phyloP scores from a whole-genome alignment of 2,329 filamentous ascomycete genomes.

The Cryphonectria naterciae region DNA sequence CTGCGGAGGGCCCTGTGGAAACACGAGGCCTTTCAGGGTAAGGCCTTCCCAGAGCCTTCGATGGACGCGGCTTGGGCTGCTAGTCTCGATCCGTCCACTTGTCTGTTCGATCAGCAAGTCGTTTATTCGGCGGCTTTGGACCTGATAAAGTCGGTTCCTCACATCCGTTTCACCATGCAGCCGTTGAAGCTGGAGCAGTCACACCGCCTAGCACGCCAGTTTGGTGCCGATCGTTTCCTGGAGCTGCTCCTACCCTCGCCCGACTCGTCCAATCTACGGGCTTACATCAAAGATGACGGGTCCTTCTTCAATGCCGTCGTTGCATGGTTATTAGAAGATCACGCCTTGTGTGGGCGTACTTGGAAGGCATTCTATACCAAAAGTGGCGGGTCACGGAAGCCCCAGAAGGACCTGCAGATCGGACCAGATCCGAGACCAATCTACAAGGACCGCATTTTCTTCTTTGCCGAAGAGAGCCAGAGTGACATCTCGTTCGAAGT shows the following conservation, averaged over 20 bases:
- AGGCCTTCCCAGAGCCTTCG: conserved; percentile 52
- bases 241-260: conserved; percentile 57
- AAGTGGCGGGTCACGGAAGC: conserved; percentile 43
- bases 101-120: conserved; percentile 38
- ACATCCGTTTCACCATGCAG: conserved; percentile 48
- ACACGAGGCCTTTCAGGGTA: conserved; percentile 47
- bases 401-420: conserved; percentile 39
- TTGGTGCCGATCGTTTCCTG: conserved; percentile 62
- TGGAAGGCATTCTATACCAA: conserved; percentile 55
- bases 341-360: conserved; percentile 50
- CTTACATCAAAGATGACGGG: conserved; percentile 39
- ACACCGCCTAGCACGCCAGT: conserved; percentile 57
- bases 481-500: conserved; percentile 42
- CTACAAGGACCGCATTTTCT: conserved; percentile 49
- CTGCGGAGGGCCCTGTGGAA: conserved; percentile 48
- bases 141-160: conserved; percentile 45
- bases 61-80: conserved; percentile 50
- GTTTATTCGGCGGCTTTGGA: conserved; percentile 49
- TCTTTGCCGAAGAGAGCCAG: conserved; percentile 59
- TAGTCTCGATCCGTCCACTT: conserved; percentile 43
- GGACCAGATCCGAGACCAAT: conserved; percentile 38
- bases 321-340: conserved; percentile 46
- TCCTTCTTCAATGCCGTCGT: conserved; percentile 41
- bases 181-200: conserved; percentile 53
- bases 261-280: conserved; percentile 36